Percentiles rank a stretch among this genome's conserved stretches.
phyloP scores from a whole-genome alignment of 257 asterid genomes.

The Fraxinus anomala region DNA sequence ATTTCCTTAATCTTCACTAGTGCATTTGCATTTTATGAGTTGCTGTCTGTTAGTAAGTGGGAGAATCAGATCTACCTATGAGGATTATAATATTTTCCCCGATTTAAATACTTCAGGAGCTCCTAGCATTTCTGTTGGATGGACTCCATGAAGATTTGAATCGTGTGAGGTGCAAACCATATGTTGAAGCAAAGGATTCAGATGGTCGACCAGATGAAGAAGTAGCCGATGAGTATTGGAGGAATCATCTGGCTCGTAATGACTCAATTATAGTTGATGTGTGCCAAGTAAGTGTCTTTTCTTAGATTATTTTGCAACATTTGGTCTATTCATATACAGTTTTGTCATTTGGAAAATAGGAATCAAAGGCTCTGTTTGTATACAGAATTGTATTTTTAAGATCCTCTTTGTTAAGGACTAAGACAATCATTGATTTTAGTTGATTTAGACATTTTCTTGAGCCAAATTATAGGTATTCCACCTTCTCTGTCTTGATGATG shows the following conservation, averaged over 20 bases:
- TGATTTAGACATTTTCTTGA: neutral
- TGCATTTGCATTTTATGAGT: constrained; percentile 2
- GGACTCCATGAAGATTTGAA: constrained; percentile 99
- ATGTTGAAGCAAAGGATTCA: constrained; percentile 84
- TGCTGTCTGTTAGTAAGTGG: constrained; percentile 23
- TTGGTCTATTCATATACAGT: neutral
- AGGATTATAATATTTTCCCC: constrained; percentile 21
- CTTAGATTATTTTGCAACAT: constrained; percentile 12
- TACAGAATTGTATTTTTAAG: neutral
- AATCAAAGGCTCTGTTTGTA: neutral
- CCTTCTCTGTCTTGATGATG: constrained; percentile 4
- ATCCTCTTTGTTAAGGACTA: neutral
- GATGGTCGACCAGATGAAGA: constrained; percentile 84
- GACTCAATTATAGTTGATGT: constrained; percentile 94
- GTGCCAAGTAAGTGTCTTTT: constrained; percentile 67
- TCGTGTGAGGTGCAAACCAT: constrained; percentile 92
- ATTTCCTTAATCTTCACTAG: neutral
- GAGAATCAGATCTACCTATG: neutral
- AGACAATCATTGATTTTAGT: neutral
- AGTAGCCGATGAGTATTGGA: constrained; percentile 93
- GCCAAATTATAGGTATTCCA: constrained; percentile 9
- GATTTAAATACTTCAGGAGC: constrained; percentile 60
- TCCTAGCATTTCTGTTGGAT: constrained; percentile 89
- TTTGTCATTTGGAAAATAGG: constrained; percentile 15
- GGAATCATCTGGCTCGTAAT: constrained; percentile 92